phyloP scores from a whole-genome alignment of 129 eudicot species.

The Oenanthe sinensis region DNA sequence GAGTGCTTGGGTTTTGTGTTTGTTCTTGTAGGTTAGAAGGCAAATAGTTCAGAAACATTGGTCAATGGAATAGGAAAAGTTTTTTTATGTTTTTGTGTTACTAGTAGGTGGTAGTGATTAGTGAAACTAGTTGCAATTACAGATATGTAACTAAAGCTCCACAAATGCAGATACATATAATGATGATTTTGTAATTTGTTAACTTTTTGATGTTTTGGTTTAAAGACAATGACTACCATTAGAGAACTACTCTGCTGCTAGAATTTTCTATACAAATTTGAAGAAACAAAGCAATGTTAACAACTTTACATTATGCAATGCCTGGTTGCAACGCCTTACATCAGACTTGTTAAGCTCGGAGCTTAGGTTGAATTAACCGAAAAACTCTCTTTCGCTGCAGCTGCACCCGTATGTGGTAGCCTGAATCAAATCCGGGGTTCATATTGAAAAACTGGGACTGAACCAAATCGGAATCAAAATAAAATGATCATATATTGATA shows the following conservation, averaged over 20 bases:
- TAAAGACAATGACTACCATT: neutral
- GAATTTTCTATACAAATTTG: too few species aligned
- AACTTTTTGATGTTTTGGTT: neutral
- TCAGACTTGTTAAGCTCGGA: too few species aligned
- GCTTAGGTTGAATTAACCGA: too few species aligned
- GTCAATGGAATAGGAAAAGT: neutral
- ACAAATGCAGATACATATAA: slow-evolving; percentile 8
- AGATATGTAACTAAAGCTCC: slow-evolving; percentile 2
- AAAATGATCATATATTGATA: too few species aligned
- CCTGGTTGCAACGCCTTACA: too few species aligned
- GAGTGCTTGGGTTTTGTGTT: slow-evolving; percentile 11
- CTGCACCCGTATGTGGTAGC: too few species aligned
- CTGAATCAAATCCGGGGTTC: too few species aligned
- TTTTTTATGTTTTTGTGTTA: neutral
- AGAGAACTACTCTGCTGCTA: neutral
- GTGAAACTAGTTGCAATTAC: slow-evolving; percentile 1
- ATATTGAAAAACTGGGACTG: too few species aligned
- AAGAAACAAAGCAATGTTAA: too few species aligned
- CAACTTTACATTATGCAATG: too few species aligned
- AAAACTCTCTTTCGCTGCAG: too few species aligned
- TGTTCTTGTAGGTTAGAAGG: neutral
- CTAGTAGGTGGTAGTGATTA: neutral
- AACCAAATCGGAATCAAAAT: too few species aligned
- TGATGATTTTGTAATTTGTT: neutral
- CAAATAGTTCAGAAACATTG: slow-evolving; percentile 7